Conservation (phyloP, 345 rosid species). For the Kandelia obovata region DNA sequence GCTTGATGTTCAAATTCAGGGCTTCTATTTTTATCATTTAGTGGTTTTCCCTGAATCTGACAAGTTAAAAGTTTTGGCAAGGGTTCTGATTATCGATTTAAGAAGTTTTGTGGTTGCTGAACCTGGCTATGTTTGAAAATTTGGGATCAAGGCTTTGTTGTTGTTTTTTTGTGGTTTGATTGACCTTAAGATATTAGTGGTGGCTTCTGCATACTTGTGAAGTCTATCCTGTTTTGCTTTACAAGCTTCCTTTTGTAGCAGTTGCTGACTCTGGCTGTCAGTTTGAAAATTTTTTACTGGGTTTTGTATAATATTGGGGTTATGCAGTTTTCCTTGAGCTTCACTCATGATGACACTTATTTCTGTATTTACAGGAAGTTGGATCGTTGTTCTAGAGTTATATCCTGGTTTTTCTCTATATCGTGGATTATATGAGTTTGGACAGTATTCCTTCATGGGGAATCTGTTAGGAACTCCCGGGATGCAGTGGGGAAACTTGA, state of each 20-base stretch:
- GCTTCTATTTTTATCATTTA: neutral
- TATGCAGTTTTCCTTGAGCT: neutral
- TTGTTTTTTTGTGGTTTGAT: neutral
- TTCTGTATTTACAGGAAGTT: slow-evolving; percentile 46
- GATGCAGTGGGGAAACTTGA: slow-evolving; percentile 65
- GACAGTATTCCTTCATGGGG: slow-evolving; percentile 48
- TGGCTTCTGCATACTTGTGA: neutral
- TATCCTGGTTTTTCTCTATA: slow-evolving; percentile 81
- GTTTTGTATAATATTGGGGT: neutral
- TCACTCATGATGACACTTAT: slow-evolving; percentile 2
- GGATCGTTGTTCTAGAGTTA: slow-evolving; percentile 68
- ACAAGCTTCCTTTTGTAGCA: neutral
- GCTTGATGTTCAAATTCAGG: neutral
- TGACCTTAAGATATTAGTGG: neutral
- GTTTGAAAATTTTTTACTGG: neutral
- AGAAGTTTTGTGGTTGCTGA: too few relatives aligned
- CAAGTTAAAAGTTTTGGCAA: neutral
- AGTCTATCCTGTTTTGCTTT: neutral
- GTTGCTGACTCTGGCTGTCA: neutral
- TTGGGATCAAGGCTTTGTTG: too few relatives aligned
- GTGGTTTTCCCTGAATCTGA: neutral
- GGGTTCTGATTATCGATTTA: neutral
- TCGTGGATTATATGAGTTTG: slow-evolving; percentile 86
- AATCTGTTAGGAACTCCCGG: slow-evolving; percentile 54
- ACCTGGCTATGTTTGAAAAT: too few relatives aligned